Evolutionary conservation across 192 early-diverging fungal genomes (phyloP), one percentile per base, ranked within the genome.

Genomic region (Umbelopsis ramanniana): DNA sequence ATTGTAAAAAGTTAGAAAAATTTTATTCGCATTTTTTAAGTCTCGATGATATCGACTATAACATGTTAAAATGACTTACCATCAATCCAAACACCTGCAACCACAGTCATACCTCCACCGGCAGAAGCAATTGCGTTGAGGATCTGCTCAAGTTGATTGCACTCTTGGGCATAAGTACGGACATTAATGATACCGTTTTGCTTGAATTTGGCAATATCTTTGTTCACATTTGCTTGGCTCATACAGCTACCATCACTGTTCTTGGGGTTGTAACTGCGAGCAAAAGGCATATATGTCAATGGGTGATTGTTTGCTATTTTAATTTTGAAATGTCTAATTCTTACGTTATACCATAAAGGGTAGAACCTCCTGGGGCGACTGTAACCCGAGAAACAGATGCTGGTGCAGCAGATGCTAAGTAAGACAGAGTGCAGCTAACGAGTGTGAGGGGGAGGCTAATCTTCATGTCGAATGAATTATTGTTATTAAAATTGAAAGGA

Each of bases 81-180:
- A n/a, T 73, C 76, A 26, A 79, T 55, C 77, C 77, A 79, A 1
- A 74, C 77, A 50, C 63, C 69, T 11, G 77, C 77, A 52, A 74
- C 26, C 6, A 79, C 77, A n/a, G 48, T 72, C 67, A 79, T 74
- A 40, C 55, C 52, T 45, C 69, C 57, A 52, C 69, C 70, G 12
- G n/a, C 48, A 15, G 10, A 7, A 15, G 50, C 48, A 26, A 79
- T 79, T n/a, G 50, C 73, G 26, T 57, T 57, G 21, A 79, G 50
- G 24, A 79, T 72, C 29, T 55, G 21, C 4, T 69, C 35, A 17
- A 79, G 48, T 45, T 74, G 72, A 33, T 73, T 45, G 47, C 77
- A 79, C 47, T 79, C 77, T 74, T 79, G 77, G 17, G 77, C 74
- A 22, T 79, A 79, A 2, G 77, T 79, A 33, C 77, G 77, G 26